Percentiles rank a stretch among this genome's conserved stretches.
phyloP scores from a whole-genome alignment of 2,329 filamentous ascomycete species.

The Diaporthe velutina region DNA sequence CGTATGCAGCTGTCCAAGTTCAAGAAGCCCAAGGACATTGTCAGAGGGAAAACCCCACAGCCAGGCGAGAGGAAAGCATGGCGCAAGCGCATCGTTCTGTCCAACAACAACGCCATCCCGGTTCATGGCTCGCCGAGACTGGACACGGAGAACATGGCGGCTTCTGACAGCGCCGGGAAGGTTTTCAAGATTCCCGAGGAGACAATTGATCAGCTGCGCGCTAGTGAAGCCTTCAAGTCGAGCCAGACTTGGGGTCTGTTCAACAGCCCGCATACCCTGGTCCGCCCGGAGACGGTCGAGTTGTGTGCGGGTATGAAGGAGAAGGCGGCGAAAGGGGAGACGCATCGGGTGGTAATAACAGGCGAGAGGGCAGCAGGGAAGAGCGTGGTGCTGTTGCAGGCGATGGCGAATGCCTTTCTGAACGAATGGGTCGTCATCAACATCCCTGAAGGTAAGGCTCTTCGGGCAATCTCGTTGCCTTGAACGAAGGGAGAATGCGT shows the following conservation, averaged over 20 bases:
- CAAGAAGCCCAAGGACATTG: constrained; percentile 63
- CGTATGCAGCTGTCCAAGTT: constrained; percentile 52
- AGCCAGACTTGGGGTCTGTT: constrained; percentile 92
- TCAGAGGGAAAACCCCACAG: constrained; percentile 68
- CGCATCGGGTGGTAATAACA: constrained; percentile 75
- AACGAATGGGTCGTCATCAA: constrained; percentile 91
- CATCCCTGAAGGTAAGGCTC: constrained; percentile 84
- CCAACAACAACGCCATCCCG: constrained; percentile 91
- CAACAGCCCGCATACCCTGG: constrained; percentile 81
- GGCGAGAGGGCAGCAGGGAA: constrained; percentile 86
- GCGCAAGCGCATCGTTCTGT: constrained; percentile 90
- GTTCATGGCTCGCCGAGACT: constrained; percentile 74
- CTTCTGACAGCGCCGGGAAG: constrained; percentile 69
- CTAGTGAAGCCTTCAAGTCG: constrained; percentile 90
- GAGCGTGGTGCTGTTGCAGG: constrained; percentile 87
- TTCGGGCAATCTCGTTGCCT: background rate
- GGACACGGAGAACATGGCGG: constrained; percentile 65
- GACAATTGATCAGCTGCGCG: constrained; percentile 83
- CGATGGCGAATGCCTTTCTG: constrained; percentile 82
- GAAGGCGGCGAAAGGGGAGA: constrained; percentile 66
- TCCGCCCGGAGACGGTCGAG: constrained; percentile 83
- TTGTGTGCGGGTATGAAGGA: constrained; percentile 74
- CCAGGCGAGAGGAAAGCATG: constrained; percentile 88
- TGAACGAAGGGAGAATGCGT: background rate
- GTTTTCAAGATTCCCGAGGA: constrained; percentile 77